A percentile compares a stretch with the other conserved stretches of the same genome.
Conservation (phyloP, 2,329 filamentous ascomycete genomes). For the Chrysoporthe cubensis region DNA sequence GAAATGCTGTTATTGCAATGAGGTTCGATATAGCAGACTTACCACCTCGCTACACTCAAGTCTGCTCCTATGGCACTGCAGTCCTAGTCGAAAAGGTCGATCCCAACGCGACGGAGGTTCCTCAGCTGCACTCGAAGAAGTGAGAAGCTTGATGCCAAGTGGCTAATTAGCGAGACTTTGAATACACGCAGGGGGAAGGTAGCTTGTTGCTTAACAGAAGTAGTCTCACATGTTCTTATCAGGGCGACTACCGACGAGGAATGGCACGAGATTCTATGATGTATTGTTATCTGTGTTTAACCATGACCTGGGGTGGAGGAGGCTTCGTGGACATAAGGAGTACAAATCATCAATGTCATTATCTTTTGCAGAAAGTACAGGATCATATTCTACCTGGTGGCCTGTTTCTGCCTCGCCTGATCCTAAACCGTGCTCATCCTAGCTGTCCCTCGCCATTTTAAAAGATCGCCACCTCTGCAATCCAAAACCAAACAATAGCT, state of each 20-base stretch:
- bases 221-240: no score
- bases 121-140: conserved; percentile 32
- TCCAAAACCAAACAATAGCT: background rate
- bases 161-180: background rate
- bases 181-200: no score
- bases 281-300: background rate
- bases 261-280: background rate
- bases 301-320: no score
- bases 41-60: conserved; percentile 56
- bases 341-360: background rate
- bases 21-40: conserved; percentile 62
- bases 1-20: conserved; percentile 63
- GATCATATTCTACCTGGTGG: background rate
- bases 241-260: background rate
- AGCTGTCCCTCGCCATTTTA: background rate
- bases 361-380: background rate
- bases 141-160: background rate
- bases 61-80: conserved; percentile 64
- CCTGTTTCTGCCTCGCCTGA: background rate
- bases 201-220: background rate
- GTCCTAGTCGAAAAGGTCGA: conserved; percentile 61
- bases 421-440: background rate
- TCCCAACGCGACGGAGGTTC: conserved; percentile 31
- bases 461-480: background rate
- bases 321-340: background rate